Percentiles rank a stretch among this genome's conserved stretches.
phyloP scores from a whole-genome alignment of 2,329 filamentous ascomycete species.

The Apiospora phragmitis region DNA sequence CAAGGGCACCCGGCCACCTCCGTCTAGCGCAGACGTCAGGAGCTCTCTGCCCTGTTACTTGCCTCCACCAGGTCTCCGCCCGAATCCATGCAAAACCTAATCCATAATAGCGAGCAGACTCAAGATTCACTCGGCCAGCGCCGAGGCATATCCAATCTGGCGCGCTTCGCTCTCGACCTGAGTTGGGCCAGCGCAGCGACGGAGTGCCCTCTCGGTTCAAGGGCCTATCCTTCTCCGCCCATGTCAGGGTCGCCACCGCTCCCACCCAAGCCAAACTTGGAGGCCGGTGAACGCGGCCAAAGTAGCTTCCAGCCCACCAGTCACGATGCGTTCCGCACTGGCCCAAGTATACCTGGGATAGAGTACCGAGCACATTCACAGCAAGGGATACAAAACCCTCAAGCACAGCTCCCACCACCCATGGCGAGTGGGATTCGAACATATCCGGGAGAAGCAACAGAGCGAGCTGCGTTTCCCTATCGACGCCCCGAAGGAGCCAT shows the following conservation, averaged over 20 bases:
- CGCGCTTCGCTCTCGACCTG: constrained; percentile 56
- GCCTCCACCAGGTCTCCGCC: constrained; percentile 25
- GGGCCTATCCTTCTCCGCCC: constrained; percentile 71
- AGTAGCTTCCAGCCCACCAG: constrained; percentile 45
- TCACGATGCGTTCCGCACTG: constrained; percentile 53
- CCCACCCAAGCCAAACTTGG: constrained; percentile 58
- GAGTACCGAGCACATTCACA: constrained; percentile 33
- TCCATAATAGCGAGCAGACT: constrained; percentile 43
- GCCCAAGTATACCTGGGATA: constrained; percentile 35
- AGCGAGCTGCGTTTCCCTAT: constrained; percentile 42
- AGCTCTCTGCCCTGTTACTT: constrained; percentile 24
- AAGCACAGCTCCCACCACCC: constrained; percentile 27
- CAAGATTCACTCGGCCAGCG: constrained; percentile 55
- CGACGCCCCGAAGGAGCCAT: constrained; percentile 39
- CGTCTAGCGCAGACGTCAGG: constrained; percentile 26
- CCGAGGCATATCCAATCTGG: constrained; percentile 57
- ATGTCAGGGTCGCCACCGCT: constrained; percentile 70
- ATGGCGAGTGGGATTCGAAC: constrained; percentile 31
- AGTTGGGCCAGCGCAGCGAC: constrained; percentile 56
- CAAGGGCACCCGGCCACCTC: constrained; percentile 20
- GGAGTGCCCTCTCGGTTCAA: constrained; percentile 53
- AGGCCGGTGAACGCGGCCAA: constrained; percentile 56
- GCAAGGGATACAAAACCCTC: constrained; percentile 27
- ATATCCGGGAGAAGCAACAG: constrained; percentile 39
- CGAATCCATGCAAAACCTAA: constrained; percentile 57